Evolutionary conservation across 768 basidiomycete species (phyloP), one percentile per base, ranked within the genome.

Genomic region (Macrolepiota dolichaula): DNA sequence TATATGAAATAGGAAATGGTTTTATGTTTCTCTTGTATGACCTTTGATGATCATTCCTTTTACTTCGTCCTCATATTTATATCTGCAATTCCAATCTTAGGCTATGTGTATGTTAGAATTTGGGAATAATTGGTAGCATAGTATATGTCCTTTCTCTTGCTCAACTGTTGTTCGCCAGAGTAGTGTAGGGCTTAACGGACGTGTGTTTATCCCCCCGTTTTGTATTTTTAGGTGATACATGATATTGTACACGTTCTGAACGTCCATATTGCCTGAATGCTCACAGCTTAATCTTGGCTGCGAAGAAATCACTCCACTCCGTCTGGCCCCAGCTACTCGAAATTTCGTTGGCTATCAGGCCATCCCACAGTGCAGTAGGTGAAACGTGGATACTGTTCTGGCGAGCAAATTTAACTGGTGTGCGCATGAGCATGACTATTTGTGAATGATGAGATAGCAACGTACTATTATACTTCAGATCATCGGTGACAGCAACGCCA

Each of bases 311-410:
- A 19, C 74, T 77, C 94, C 94, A 96, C 69, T 97, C 91, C 42
- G 78, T 78, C 68, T 88, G 81, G 3, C 83, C 88, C 91, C 92
- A 97, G 22, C 86, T 82, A 69, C 92, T 94, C 4, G 88, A 89
- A 35, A 95, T 78, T 51, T 91, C 87, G 52, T 77, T 81, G 11
- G 85, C 88, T 55, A 92, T 69, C 58, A 88, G 77, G 53, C 92
- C 91, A 65, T 94, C 88, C 85, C 86, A 90, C 1, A 92, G 75
- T 2, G 80, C 83, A 42, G 93, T 90, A 3, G 94, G 93, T 1
- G 94, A 95, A 51, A 96, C 92, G 65, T 98, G 96, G 42, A 97
- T 85, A 2, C 91, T 81, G 63, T 98, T 97, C 76, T 97, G 95
- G 63, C 96, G 80, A 15, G 90, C 85, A 71, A 89, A 88, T 73